Conservation (phyloP, 2,329 filamentous ascomycete genomes). For the Beauveria medogensis region DNA sequence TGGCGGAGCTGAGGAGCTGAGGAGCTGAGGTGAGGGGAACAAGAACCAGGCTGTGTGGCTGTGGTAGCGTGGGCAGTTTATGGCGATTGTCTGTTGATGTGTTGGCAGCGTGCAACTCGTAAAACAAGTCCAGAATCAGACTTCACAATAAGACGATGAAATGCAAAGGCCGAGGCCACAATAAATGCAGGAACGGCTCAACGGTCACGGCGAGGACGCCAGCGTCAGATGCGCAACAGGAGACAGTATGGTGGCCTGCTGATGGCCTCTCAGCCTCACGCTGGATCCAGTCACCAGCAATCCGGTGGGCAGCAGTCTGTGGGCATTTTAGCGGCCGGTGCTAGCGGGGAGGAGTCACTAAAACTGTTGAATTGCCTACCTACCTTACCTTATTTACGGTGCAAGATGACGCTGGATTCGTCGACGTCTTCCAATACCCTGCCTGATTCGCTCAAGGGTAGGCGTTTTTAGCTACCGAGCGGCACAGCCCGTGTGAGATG, state of each 20-base stretch:
- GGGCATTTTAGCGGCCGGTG: not conserved
- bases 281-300: constrained; percentile 20
- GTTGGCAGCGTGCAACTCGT: constrained; percentile 5
- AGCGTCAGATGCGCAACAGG: constrained; percentile 17
- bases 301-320: constrained; percentile 1
- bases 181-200: constrained; percentile 21
- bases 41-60: not conserved
- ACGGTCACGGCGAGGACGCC: constrained; percentile 6
- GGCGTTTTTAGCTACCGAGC: constrained; percentile 2
- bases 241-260: constrained; percentile 29
- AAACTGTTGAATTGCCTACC: too few species aligned
- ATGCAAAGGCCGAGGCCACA: constrained; percentile 13
- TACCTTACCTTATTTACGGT: not conserved
- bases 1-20: not conserved
- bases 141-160: constrained; percentile 10
- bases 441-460: not conserved
- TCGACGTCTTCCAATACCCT: not conserved
- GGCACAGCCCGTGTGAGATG: not conserved
- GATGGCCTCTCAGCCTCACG: constrained; percentile 34
- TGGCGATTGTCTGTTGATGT: not conserved
- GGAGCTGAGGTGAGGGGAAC: not conserved
- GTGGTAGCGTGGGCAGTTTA: not conserved
- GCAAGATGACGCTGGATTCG: too few species aligned
- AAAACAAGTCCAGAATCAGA: constrained; percentile 12
- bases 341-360: not conserved